Conservation (phyloP, 257 asterid species). For the Primulina tabacum region DNA sequence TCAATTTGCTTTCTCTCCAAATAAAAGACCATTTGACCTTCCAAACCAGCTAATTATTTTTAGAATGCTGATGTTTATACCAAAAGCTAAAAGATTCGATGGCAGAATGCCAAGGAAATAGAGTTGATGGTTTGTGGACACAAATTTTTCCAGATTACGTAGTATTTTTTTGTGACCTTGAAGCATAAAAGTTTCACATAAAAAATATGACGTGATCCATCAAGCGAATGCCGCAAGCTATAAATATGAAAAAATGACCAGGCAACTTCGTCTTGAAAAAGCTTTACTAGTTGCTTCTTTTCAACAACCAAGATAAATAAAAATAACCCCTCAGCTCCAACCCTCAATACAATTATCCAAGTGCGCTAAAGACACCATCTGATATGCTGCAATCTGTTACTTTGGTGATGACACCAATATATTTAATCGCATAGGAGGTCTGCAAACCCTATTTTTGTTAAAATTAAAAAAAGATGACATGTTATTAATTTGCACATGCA, state of each 20-base stretch:
- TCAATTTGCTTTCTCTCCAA: conserved; percentile 7
- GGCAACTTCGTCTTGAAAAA: conserved; percentile 76
- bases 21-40: background rate
- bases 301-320: conserved; percentile 54
- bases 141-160: background rate
- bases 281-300: conserved; percentile 74
- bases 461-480: background rate
- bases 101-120: background rate
- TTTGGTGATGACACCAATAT: conserved; percentile 8
- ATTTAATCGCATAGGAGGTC: background rate
- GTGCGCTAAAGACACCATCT: conserved; percentile 5
- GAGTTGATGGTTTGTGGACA: background rate
- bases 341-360: conserved; percentile 10
- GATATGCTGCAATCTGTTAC: background rate
- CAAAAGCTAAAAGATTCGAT: background rate
- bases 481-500: background rate
- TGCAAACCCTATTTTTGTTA: background rate
- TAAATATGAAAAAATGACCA: conserved; percentile 6
- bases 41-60: conserved; percentile 5
- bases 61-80: background rate
- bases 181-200: background rate
- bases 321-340: conserved; percentile 5
- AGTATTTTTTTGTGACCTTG: background rate
- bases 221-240: background rate
- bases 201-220: background rate